Evolutionary conservation across 2,329 filamentous ascomycete species (phyloP).

Genomic region (Aspergillus sp.): DNA sequence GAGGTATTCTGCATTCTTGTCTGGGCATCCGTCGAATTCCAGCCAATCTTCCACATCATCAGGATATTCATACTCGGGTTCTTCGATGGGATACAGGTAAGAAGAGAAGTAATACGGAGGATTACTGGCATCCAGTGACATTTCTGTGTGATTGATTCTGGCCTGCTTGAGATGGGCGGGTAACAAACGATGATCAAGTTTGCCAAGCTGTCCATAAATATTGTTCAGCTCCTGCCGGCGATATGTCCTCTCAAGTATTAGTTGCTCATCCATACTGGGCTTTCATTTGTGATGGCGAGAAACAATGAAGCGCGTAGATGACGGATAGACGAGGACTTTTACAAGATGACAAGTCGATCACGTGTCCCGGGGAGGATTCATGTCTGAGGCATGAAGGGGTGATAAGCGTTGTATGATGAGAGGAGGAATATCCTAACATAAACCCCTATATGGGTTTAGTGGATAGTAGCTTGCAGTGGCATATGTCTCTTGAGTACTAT

Average conservation of each 20-base stretch:
- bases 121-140: not conserved
- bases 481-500: no score
- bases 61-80: no score
- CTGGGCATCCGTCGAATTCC: no score
- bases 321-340: not conserved
- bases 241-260: not conserved
- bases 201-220: not conserved
- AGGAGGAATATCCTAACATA: no score
- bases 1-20: no score
- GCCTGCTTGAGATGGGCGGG: not conserved
- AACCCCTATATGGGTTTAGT: no score
- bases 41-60: no score
- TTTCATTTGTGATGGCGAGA: not conserved
- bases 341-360: no score
- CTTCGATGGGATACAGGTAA: not conserved
- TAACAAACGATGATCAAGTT: not conserved
- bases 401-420: no score
- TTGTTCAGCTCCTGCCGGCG: not conserved
- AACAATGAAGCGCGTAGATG: not conserved
- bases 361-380: no score
- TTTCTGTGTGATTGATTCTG: not conserved
- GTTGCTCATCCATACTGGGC: not conserved
- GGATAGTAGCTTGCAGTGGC: no score
- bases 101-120: not conserved
- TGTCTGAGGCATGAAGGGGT: no score